Evolutionary conservation across 805 yeast genomes (phyloP).

Genomic region (Ogataea salicorniae): DNA sequence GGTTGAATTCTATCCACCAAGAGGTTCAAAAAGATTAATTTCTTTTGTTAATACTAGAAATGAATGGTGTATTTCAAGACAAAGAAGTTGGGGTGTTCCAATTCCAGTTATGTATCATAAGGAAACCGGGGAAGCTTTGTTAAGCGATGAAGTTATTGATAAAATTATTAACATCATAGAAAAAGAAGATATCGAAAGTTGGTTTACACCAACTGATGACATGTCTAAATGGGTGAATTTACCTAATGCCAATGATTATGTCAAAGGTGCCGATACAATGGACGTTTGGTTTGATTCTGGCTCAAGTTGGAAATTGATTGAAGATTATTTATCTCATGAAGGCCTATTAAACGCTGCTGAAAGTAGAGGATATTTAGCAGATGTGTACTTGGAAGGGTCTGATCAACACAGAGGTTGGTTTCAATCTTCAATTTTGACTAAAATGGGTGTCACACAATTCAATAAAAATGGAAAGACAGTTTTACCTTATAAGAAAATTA

Average conservation of each 20-base stretch:
- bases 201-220: slow-evolving; percentile 53
- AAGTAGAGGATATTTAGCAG: slow-evolving; percentile 49
- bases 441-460: slow-evolving; percentile 42
- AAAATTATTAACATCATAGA: slow-evolving; percentile 54
- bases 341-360: slow-evolving; percentile 28
- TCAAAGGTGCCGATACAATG: slow-evolving; percentile 84
- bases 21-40: slow-evolving; percentile 63
- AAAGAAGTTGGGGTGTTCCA: slow-evolving; percentile 97
- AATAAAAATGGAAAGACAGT: slow-evolving; percentile 21
- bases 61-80: slow-evolving; percentile 98
- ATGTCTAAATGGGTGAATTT: slow-evolving; percentile 72
- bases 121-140: slow-evolving; percentile 57
- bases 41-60: slow-evolving; percentile 73
- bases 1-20: slow-evolving; percentile 69
- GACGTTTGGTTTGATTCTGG: slow-evolving; percentile 99
- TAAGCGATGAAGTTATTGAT: slow-evolving; percentile 50
- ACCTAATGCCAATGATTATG: slow-evolving; percentile 38
- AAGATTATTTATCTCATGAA: slow-evolving; percentile 32
- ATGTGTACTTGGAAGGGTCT: slow-evolving; percentile 92
- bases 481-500: slow-evolving; percentile 63
- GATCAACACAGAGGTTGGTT: slow-evolving; percentile 99
- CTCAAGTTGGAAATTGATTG: slow-evolving; percentile 73
- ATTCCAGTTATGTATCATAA: slow-evolving; percentile 75
- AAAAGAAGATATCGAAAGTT: slow-evolving; percentile 62
- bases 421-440: slow-evolving; percentile 85